These are phyloP conservation scores for Fusarium succisae DNA, from an alignment of 2,329 filamentous ascomycete species.

Conservation along the genomic window DNA sequence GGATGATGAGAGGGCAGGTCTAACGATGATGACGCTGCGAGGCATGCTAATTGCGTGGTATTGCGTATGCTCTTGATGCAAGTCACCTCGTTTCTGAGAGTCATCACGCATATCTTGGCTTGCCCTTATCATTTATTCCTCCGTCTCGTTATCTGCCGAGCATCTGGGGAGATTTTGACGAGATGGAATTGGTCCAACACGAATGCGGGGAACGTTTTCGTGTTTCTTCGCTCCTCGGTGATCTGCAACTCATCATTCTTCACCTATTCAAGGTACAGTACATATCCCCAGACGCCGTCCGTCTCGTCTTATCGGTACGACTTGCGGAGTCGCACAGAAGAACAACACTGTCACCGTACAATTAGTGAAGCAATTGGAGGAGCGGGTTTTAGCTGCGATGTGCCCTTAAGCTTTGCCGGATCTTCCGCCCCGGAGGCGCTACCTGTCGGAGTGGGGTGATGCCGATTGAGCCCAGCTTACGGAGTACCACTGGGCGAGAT, in stretches of 20 bases:
- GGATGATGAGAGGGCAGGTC: background rate
- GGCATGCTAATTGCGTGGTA: slow-evolving; percentile 16
- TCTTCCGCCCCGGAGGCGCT: slow-evolving; percentile 37
- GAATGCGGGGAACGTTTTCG: slow-evolving; percentile 23
- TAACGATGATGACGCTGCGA: slow-evolving; percentile 25
- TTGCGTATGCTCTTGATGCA: slow-evolving; percentile 19
- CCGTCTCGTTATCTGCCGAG: slow-evolving; percentile 11
- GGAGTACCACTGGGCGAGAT: slow-evolving; percentile 9
- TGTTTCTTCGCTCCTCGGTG: background rate
- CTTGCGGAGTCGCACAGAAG: background rate
- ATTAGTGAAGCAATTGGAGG: background rate
- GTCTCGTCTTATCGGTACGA: slow-evolving; percentile 17
- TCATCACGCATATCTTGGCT: background rate
- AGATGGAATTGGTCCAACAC: slow-evolving; percentile 20
- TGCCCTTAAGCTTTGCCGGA: slow-evolving; percentile 36
- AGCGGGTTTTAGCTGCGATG: background rate
- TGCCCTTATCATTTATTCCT: background rate
- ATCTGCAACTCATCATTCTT: slow-evolving; percentile 6
- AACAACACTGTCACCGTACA: background rate
- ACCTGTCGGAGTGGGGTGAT: slow-evolving; percentile 24
- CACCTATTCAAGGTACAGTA: background rate
- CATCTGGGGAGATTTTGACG: slow-evolving; percentile 12
- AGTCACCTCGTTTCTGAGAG: slow-evolving; percentile 11
- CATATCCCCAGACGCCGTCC: slow-evolving; percentile 17
- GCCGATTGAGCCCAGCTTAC: slow-evolving; percentile 17